Base-by-base conservation (phyloP, 2,329 filamentous ascomycete species). In the Tolypocladium guangdongense region DNA sequence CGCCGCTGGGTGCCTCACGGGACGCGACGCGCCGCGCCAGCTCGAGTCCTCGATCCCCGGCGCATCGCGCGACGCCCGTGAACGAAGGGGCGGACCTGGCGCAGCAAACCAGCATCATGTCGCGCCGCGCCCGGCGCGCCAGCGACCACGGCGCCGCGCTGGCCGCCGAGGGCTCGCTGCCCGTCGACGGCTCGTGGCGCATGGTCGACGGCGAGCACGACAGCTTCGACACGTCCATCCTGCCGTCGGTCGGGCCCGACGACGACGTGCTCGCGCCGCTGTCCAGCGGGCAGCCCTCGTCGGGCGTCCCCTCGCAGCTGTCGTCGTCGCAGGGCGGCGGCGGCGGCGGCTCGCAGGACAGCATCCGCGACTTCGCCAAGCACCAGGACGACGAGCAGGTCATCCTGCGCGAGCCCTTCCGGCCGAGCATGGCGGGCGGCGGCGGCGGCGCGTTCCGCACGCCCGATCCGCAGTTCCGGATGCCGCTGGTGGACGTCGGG, bases 151-250 rank as follows among this genome's bases (percentile, higher is more conserved):
- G 7, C 48, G 48, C 27, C 36, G 49, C 36, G 16, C 59, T 55
- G 56, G 57, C 54, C 55, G 56, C 22, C 59, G 59, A 57, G 57
- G 61, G 52, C 53, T 62, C 54, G 53, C 62, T 74, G 18, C 72
- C 73, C 37, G 70, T 80, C 43, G 77, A 79, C 57, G 74, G 75
- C 58, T 82, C 79, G 22, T 83, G 80, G 80, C 79, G 80, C 59
- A 73, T 83, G 68, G 78, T 83, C 14, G 80, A 83, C 54, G 78
- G 76, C 61, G 79, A 82, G 53, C 75, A 82, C 63, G 79, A 82
- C 61, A 81, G 78, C 61, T 82, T 82, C 62, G 79, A 81, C 59
- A 80, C 78, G 7, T 74, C 75, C 11, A 70, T 81, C 52, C 66
- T 81, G 18, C 73, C 75, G 8, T 71, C 74, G 36, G 64, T 75